These are phyloP conservation scores for Nitzschia sp. DNA, from an alignment of 108 stramenopile genomes.

Conservation along the genomic window DNA sequence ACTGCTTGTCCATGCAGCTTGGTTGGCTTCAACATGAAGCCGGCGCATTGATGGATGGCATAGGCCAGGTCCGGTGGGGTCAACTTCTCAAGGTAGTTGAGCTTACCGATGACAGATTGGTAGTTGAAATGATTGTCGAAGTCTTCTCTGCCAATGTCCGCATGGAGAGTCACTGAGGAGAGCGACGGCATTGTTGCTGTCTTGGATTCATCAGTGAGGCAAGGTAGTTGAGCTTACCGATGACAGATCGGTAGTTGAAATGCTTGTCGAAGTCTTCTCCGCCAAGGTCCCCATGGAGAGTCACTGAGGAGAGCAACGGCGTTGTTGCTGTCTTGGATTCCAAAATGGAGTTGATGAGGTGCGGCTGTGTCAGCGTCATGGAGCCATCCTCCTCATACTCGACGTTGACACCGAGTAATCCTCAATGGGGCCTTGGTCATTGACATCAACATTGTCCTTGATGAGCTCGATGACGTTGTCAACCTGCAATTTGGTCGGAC, in stretches of 20 bases:
- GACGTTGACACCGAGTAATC: constrained; percentile 42
- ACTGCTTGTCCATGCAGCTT: constrained; percentile 39
- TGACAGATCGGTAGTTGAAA: too few relatives aligned
- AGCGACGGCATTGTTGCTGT: background rate
- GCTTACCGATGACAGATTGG: constrained; percentile 39
- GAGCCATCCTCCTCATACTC: constrained; percentile 1
- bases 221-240: too few relatives aligned
- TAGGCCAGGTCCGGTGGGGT: constrained; percentile 38
- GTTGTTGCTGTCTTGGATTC: too few relatives aligned
- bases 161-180: constrained; percentile 9
- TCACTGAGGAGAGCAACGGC: too few relatives aligned
- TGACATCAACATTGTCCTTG: constrained; percentile 8
- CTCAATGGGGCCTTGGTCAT: constrained; percentile 21
- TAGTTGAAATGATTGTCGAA: constrained; percentile 28
- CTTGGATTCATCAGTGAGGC: background rate
- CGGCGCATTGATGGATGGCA: constrained; percentile 32
- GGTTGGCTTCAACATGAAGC: constrained; percentile 39
- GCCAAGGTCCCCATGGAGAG: too few relatives aligned
- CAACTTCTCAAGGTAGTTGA: constrained; percentile 22
- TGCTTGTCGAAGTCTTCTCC: too few relatives aligned
- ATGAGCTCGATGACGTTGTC: constrained; percentile 1
- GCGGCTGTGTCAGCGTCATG: constrained; percentile 24
- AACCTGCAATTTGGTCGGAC: background rate
- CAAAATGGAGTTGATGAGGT: constrained; percentile 18
- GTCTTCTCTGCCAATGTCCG: constrained; percentile 18